Percentiles rank a stretch among this genome's conserved stretches.
phyloP scores from a whole-genome alignment of 495 filamentous ascomycete species.

The Pyronema omphalodes region DNA sequence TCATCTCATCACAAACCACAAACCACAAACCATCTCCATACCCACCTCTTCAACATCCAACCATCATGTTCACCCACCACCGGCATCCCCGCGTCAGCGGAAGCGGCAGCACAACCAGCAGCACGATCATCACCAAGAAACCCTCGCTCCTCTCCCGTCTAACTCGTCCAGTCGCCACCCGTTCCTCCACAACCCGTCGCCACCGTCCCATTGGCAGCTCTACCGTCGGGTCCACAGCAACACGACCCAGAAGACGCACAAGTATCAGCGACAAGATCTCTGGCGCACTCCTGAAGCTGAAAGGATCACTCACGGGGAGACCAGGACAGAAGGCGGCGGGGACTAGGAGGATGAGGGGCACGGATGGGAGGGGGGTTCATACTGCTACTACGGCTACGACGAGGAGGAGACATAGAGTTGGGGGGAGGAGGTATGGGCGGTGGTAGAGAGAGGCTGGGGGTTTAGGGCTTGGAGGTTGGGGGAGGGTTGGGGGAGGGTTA shows the following conservation, averaged over 20 bases:
- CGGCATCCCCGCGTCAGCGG: background rate
- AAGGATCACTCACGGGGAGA: slow-evolving; percentile 40
- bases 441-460: too few relatives aligned
- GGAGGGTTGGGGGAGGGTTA: background rate
- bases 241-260: slow-evolving; percentile 41
- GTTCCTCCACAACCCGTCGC: slow-evolving; percentile 17
- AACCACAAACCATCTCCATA: too few relatives aligned
- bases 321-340: slow-evolving; percentile 55
- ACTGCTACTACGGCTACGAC: background rate
- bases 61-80: background rate
- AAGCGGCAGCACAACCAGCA: slow-evolving; percentile 1
- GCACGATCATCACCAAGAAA: slow-evolving; percentile 7
- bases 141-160: slow-evolving; percentile 19
- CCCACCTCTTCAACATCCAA: too few relatives aligned
- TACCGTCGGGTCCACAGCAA: too few relatives aligned
- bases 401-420: background rate
- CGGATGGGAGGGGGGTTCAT: slow-evolving; percentile 38
- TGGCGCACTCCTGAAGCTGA: slow-evolving; percentile 47
- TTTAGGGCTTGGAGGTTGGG: too few relatives aligned
- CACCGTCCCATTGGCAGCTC: background rate
- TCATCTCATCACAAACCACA: too few relatives aligned
- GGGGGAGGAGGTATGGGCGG: background rate
- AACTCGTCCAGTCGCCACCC: slow-evolving; percentile 13
- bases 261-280: slow-evolving; percentile 50
- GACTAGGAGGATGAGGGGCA: slow-evolving; percentile 51